These are phyloP conservation scores for Letharia columbiana DNA, from an alignment of 495 filamentous ascomycete genomes.

Conservation along the genomic window DNA sequence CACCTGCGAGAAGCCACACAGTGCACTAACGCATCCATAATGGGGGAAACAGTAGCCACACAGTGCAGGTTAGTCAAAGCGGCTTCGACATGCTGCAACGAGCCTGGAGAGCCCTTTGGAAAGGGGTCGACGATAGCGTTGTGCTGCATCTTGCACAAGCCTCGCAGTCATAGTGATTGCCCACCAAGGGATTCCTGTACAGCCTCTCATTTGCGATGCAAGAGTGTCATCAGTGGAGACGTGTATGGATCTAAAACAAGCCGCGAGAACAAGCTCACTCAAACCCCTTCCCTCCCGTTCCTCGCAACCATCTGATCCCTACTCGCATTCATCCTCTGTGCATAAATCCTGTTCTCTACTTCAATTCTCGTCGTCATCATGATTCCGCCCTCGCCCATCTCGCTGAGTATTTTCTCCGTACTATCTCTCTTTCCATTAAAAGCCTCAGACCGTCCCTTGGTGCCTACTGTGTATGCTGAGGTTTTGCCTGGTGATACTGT, in stretches of 20 bases:
- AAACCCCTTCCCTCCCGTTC: neutral
- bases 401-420: neutral
- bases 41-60: too few species aligned
- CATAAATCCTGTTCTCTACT: neutral
- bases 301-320: neutral
- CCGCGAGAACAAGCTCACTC: neutral
- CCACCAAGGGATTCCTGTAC: neutral
- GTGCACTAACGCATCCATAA: too few species aligned
- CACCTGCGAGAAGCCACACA: too few species aligned
- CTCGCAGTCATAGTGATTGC: neutral
- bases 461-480: neutral
- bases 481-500: neutral
- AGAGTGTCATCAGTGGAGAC: neutral
- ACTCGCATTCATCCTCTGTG: neutral
- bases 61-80: too few species aligned
- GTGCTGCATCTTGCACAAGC: neutral
- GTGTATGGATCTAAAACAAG: neutral
- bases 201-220: neutral
- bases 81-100: too few species aligned
- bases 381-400: neutral
- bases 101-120: too few species aligned
- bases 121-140: neutral
- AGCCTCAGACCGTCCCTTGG: neutral
- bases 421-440: neutral
- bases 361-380: neutral